Evolutionary conservation across 169 alveolate genomes (phyloP), one percentile per base, ranked within the genome.

Genomic region (Eimeria zaria): DNA sequence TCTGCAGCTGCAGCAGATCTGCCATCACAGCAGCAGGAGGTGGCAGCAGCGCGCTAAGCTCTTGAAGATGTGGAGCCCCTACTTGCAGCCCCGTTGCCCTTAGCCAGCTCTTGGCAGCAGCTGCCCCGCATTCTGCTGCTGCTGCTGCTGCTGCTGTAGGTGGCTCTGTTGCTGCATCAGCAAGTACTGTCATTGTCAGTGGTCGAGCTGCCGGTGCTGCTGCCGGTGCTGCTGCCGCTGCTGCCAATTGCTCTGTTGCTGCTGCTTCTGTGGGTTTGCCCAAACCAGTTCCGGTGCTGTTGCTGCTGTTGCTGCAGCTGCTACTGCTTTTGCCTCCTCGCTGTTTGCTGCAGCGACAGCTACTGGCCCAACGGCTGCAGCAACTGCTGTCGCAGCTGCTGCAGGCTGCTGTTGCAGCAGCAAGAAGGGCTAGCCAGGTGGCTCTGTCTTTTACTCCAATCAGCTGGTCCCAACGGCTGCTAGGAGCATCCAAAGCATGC

Each of bases 301-400:
- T n/a, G 89, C 69, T 80, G 89, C 64, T 22, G 41, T 69, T 80
- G 89, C 89, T 80, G 46, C 67, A 20, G 41, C 8, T 46, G 39
- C 89, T 48, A 48, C 89, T 24, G 89, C 89, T 48, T 67, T 69
- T 16, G 58, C 33, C 33, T 39, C 5, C 36, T 12, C 53, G n/a
- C 39, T 58, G n/a, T 39, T 39, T 74, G 85, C 58, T 36, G 58
- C 58, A 1, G n/a, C 85, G 41, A 39, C 7, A 6, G 67, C 69
- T 80, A 71, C 89, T 80, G 76, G 24, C 27, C 39, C 74, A 22
- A 16, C 20, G 30, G 74, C 55, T 83, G 91, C 73, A 41, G 69
- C 91, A 22, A 76, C 76, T 81, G 90, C 71, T 51, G 90, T 48
- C 14, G 90, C 30, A 27, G 67, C 46, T 83, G 91, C 91, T 55